These are phyloP conservation scores for Metrosideros polymorpha DNA, from an alignment of 441 rosid species.

Conservation along the genomic window DNA sequence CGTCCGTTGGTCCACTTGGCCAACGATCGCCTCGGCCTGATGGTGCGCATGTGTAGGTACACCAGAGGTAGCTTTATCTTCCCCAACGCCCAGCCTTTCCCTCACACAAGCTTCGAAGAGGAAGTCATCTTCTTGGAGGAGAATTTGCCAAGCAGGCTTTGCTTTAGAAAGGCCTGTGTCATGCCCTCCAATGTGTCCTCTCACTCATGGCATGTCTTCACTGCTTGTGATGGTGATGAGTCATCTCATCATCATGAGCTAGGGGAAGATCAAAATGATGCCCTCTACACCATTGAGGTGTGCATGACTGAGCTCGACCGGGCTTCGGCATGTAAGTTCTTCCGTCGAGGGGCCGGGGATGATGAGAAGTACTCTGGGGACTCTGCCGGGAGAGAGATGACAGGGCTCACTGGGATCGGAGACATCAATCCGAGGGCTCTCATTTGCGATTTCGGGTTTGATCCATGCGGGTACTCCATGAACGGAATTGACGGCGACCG, in stretches of 20 bases:
- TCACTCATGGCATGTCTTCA: conserved; percentile 87
- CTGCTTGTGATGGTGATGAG: conserved; percentile 34
- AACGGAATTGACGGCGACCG: conserved; percentile 76
- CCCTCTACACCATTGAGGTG: conserved; percentile 55
- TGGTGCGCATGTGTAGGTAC: conserved; percentile 56
- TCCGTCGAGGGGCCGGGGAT: conserved; percentile 21
- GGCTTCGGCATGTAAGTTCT: conserved; percentile 53
- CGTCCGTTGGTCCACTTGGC: conserved; percentile 64
- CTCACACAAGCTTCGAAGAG: conserved; percentile 75
- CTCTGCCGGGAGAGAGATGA: conserved; percentile 65
- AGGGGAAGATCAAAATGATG: background rate
- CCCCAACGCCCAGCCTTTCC: conserved; percentile 83
- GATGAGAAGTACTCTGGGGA: conserved; percentile 37
- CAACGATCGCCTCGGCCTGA: conserved; percentile 40
- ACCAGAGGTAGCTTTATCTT: conserved; percentile 89
- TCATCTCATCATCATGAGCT: background rate
- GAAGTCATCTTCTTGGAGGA: conserved; percentile 67
- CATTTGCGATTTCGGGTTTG: conserved; percentile 86
- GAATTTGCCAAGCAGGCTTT: conserved; percentile 46
- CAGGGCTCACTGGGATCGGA: conserved; percentile 56
- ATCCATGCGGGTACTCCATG: conserved; percentile 98
- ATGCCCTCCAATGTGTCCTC: conserved; percentile 62
- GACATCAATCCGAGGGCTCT: conserved; percentile 60
- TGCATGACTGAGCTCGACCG: conserved; percentile 96
- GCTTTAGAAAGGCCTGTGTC: conserved; percentile 65